Evolutionary conservation across 2,329 filamentous ascomycete species (phyloP), one percentile per base, ranked within the genome.

Genomic region (Alternaria atra): DNA sequence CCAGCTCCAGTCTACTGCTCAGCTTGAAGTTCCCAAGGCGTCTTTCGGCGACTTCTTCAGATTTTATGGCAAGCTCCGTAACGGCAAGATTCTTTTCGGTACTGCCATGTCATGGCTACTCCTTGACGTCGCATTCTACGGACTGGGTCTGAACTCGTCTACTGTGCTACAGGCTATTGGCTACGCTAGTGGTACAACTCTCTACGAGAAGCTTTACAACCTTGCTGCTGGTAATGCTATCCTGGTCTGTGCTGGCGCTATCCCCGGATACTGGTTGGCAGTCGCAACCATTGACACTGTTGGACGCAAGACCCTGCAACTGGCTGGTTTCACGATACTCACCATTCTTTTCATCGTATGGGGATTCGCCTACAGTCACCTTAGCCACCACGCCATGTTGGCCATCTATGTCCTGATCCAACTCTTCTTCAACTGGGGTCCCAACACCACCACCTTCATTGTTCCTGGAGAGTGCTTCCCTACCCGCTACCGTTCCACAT

Each of bases 171-270:
- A 82, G 34, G 85, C 87, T 7, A 94, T 94, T 66, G 91, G 91
- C 44, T 94, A 78, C 53, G 75, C 88, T 79, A 87, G 86, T 17
- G 82, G 82, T 27, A 86, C 86, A 2, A 87, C 84, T 62, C 86
- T 91, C 20, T 93, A 93, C 81, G 77, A 91, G 66, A 84, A 84
- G 73, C 84, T 93, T 61, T 89, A 89, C 83, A 91, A 91, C 79
- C 91, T 90, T 13, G 90, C 91, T 56, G 85, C 93, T 40, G 91
- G 91, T 35, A 93, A 94, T 80, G 80, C 93, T 70, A 92, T 94
- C 71, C 85, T 94, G 55, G 87, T 93, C 68, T 87, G 90, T 57
- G 91, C 91, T 12, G 91, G 91, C 63, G 89, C 91, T 53, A 91
- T 94, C 29, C 91, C 91, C 0, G 91, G 91, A 20, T 94, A 93